phyloP scores from a whole-genome alignment of 306 rosid species.

The Fragaria nilgerrensis region DNA sequence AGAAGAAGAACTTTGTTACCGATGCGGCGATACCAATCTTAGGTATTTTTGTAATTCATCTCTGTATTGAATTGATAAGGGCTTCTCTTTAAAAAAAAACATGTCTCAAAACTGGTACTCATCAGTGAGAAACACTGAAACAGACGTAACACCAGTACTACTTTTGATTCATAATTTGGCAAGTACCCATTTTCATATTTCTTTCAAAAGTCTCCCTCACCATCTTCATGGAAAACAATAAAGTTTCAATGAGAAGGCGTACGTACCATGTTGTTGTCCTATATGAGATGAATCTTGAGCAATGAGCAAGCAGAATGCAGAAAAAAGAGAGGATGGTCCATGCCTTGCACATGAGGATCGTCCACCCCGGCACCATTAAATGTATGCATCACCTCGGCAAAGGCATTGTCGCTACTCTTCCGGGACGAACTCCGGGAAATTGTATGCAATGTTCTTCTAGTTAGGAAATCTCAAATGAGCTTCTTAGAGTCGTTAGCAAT shows the following conservation, averaged over 20 bases:
- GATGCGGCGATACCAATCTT: no score
- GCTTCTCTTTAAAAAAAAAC: no score
- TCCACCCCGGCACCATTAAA: no score
- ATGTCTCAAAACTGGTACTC: no score
- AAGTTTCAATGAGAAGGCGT: background rate
- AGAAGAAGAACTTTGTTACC: no score
- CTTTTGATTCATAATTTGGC: background rate
- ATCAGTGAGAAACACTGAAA: background rate
- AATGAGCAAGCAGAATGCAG: slow-evolving; percentile 1
- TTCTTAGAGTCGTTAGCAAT: background rate
- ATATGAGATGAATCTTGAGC: background rate
- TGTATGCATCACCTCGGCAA: no score
- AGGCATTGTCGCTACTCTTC: no score
- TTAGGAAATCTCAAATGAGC: background rate
- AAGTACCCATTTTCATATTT: background rate
- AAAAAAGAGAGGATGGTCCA: background rate
- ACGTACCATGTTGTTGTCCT: slow-evolving; percentile 21
- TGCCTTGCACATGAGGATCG: no score
- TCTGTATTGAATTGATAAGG: no score
- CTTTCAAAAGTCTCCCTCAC: background rate
- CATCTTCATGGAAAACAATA: background rate
- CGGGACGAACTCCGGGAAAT: background rate
- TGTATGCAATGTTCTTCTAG: background rate
- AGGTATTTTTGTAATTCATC: no score
- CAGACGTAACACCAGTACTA: background rate